Evolutionary conservation across 768 basidiomycete genomes (phyloP).

Genomic region (Termitomyces eurrhizus): DNA sequence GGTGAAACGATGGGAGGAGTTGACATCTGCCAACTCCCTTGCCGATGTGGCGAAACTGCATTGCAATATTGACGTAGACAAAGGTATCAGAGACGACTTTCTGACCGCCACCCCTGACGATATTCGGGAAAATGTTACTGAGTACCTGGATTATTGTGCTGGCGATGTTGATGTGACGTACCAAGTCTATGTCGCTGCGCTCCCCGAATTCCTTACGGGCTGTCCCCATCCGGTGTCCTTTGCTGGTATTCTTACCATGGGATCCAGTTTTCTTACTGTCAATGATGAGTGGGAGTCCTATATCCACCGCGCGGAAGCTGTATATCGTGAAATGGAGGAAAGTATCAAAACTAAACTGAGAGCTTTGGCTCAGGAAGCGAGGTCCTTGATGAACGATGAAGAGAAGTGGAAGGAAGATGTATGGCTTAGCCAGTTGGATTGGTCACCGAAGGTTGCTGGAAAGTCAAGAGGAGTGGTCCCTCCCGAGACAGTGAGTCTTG

Average conservation of each 20-base stretch:
- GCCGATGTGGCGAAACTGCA: conserved; percentile 90
- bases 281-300: conserved; percentile 89
- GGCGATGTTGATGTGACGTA: conserved; percentile 84
- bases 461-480: conserved; percentile 59
- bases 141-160: conserved; percentile 84
- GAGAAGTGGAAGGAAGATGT: conserved; percentile 64
- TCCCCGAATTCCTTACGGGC: conserved; percentile 75
- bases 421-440: conserved; percentile 91
- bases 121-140: conserved; percentile 60
- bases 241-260: conserved; percentile 88
- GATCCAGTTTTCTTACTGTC: conserved; percentile 86
- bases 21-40: conserved; percentile 89
- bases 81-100: conserved; percentile 73
- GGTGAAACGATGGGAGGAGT: conserved; percentile 81
- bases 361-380: conserved; percentile 66
- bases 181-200: conserved; percentile 66
- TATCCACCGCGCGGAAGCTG: conserved; percentile 69
- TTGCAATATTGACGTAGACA: conserved; percentile 77
- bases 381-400: conserved; percentile 42
- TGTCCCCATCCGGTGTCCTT: conserved; percentile 95
- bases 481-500: conserved; percentile 19
- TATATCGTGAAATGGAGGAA: conserved; percentile 72
- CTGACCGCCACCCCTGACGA: conserved; percentile 63
- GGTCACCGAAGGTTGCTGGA: conserved; percentile 82
- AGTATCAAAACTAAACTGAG: conserved; percentile 68